These are phyloP conservation scores for Saccharomycopsis amapae DNA, from an alignment of 805 yeast species.

Conservation along the genomic window DNA sequence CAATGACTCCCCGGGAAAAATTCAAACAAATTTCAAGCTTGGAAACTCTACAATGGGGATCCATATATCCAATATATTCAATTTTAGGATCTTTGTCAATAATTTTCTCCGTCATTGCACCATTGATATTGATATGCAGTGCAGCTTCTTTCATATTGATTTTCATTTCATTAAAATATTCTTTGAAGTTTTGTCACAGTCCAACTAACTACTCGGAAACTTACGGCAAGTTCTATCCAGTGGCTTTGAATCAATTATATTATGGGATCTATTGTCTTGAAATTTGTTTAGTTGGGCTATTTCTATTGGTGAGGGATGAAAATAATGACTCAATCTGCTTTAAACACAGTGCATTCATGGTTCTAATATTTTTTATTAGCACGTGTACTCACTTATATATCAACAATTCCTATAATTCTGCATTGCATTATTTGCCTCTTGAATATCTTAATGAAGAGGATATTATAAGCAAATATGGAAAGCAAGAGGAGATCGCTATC, in stretches of 20 bases:
- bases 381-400: conserved; percentile 50
- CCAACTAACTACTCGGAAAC: conserved; percentile 52
- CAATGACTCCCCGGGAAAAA: conserved; percentile 54
- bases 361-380: conserved; percentile 44
- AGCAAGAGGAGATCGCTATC: background rate
- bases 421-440: conserved; percentile 34
- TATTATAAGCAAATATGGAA: conserved; percentile 20
- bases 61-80: conserved; percentile 68
- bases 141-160: conserved; percentile 49
- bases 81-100: conserved; percentile 73
- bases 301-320: conserved; percentile 53
- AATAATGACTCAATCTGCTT: conserved; percentile 37
- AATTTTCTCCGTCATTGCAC: conserved; percentile 73
- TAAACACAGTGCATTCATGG: conserved; percentile 44
- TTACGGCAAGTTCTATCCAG: conserved; percentile 63
- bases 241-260: conserved; percentile 68
- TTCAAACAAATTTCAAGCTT: conserved; percentile 38
- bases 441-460: conserved; percentile 13
- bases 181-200: conserved; percentile 50
- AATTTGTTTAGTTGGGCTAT: conserved; percentile 67
- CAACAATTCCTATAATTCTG: conserved; percentile 34
- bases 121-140: conserved; percentile 60
- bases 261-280: conserved; percentile 80
- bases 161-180: conserved; percentile 63
- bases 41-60: conserved; percentile 64